Evolutionary conservation across 345 rosid species (phyloP), one percentile per base, ranked within the genome.

Genomic region (Atalantia buxifolia): DNA sequence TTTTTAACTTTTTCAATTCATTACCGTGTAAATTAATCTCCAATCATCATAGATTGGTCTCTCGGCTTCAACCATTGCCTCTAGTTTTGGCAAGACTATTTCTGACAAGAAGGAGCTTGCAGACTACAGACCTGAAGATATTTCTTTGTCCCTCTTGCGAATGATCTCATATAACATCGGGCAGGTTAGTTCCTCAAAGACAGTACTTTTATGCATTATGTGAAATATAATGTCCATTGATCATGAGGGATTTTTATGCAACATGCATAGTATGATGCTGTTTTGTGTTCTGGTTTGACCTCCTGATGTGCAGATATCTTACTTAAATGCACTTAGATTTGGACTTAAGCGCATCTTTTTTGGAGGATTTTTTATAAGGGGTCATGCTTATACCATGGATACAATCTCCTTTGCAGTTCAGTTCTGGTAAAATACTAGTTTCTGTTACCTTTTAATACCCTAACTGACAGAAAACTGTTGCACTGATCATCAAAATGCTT

Each of bases 311-410:
- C 87, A 96, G 99, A 90, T 96, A 85, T 77, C 99, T 4, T 94
- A 96, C 71, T 84, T 96, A 85, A 96, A 91, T 78, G 99, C 99
- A 55, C 97, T 96, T 80, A 91, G 94, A 36, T 96, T 94, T 88
- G 98, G 99, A 71, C 89, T 96, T 45, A 94, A 96, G 85, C 80
- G 98, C 10, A 96, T 96, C 69, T 96, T 96, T 83, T 96, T 96
- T 57, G 99, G 99, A 81, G 99, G 99, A 71, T 96, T 92, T 79
- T 96, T 96, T 79, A 96, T 96, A 24, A 88, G 99, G 76, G 99
- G 99, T 31, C 99, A 96, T 89, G 99, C 99, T 61, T 96, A 96
- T 87, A 96, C 99, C 77, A 96, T 96, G 99, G 99, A 96, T 85
- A 89, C 99, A 72, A 96, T 96, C n/a, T 96, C 99, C 56, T 94